Base-by-base conservation (phyloP, 1,284 basidiomycete species). In the Athelia sp. region DNA sequence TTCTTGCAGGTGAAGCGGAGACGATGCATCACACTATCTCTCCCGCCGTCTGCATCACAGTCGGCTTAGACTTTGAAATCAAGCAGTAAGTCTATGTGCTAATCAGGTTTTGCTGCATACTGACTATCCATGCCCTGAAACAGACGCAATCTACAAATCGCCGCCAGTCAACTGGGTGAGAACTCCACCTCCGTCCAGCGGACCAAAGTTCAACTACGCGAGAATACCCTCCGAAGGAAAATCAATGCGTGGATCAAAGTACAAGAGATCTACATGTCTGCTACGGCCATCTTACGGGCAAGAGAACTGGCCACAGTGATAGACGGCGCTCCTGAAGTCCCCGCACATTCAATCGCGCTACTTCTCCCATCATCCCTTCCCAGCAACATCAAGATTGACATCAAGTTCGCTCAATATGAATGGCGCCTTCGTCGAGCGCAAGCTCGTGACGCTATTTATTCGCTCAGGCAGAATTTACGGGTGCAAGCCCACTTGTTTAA, bases 221-320 rank as follows among this genome's bases (percentile, higher is more conserved):
- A 50, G 0, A 40, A 23, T 0, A 18, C 51, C 2, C 38, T 53
- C 11, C 23, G 32, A 13, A 52, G 49, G 42, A 48, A 46, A 26
- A 26, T 54, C 18, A 1, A 2, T 11, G 17, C 31, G 0, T 56
- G 51, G 21, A 46, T 50, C 3, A 34, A 19, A 1, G 34, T 56
- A 0, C 56, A 57, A 32, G 26, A 29, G 19, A 13, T 48, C 8
- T 55, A 50, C 23, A 56, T 50, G 44, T 50, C 50, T 1, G 50
- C 50, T 1, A 40, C 19, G 15, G 36, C 36, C 36, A 29, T 29
- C 26, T 6, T 29, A 6, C 26, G 26, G 4, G 6, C 13, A 29
- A 4, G 26, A 29, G 26, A 4, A 4, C 6, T 6, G 26, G 26
- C 26, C 4, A 13, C 26, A 13, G 26, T 13, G 13, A 4, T 13